A percentile compares a stretch with the other conserved stretches of the same genome.
Evolutionary conservation across 1,284 basidiomycete genomes (phyloP).

Genomic region (Ceratobasidium papillatum): DNA sequence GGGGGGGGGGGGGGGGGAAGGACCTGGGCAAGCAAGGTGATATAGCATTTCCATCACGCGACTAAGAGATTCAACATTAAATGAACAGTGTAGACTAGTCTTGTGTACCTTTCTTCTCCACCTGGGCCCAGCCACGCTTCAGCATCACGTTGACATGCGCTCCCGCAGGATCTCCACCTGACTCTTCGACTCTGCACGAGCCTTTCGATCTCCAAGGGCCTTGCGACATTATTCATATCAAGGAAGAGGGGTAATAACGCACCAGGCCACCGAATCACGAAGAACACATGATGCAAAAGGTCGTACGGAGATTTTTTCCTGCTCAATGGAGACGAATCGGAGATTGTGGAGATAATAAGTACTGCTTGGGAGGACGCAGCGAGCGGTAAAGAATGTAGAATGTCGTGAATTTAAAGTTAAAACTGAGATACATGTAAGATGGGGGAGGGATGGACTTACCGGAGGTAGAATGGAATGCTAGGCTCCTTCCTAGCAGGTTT

Average conservation of each 20-base stretch:
- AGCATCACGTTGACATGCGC: background rate
- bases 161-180: slow-evolving; percentile 8
- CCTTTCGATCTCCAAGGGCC: slow-evolving; percentile 62
- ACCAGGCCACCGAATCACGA: slow-evolving; percentile 93
- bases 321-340: slow-evolving; percentile 55
- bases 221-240: slow-evolving; percentile 72
- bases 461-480: slow-evolving; percentile 54
- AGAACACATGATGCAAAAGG: slow-evolving; percentile 67
- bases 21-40: too few relatives aligned
- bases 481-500: slow-evolving; percentile 64
- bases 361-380: slow-evolving; percentile 92
- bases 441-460: slow-evolving; percentile 49
- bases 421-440: background rate
- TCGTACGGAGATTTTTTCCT: slow-evolving; percentile 56
- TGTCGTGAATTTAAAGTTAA: slow-evolving; percentile 75
- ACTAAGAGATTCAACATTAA: too few relatives aligned
- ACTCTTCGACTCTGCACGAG: slow-evolving; percentile 5
- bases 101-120: background rate
- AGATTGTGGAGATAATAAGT: slow-evolving; percentile 82
- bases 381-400: slow-evolving; percentile 92
- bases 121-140: background rate
- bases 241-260: slow-evolving; percentile 49
- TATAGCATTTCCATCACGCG: too few relatives aligned
- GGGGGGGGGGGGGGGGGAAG: too few relatives aligned
- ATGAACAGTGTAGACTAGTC: too few relatives aligned